Percentiles rank a stretch among this genome's conserved stretches.
Evolutionary conservation across 78 protist genomes (phyloP).

Genomic region (Speleostelium caveatum): DNA sequence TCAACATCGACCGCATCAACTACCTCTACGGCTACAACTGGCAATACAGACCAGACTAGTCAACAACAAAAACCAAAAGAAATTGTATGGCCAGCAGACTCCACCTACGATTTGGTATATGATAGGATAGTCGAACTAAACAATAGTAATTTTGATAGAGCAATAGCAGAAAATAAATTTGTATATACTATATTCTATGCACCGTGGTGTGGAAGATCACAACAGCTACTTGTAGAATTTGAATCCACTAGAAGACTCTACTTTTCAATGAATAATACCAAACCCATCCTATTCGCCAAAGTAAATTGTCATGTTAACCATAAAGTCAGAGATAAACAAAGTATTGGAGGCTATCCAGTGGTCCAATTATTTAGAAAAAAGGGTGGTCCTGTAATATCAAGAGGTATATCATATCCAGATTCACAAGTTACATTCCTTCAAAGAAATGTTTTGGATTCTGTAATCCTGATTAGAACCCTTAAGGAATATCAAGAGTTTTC

Average conservation of each 20-base stretch:
- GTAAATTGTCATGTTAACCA: slow-evolving; percentile 9
- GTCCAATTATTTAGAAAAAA: slow-evolving; percentile 42
- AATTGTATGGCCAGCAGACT: slow-evolving; percentile 11
- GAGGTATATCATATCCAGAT: slow-evolving; percentile 31
- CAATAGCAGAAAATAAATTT: slow-evolving; percentile 30
- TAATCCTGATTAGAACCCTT: neutral
- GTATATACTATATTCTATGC: slow-evolving; percentile 62
- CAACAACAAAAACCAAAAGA: neutral
- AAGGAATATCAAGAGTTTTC: slow-evolving; percentile 5
- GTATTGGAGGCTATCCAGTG: slow-evolving; percentile 61
- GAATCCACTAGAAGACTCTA: slow-evolving; percentile 19
- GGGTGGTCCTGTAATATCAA: slow-evolving; percentile 46
- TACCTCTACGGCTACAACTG: neutral
- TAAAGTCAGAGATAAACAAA: slow-evolving; percentile 28
- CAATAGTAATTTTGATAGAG: slow-evolving; percentile 27
- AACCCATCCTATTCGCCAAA: slow-evolving; percentile 20
- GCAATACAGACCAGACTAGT: neutral
- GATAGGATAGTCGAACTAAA: slow-evolving; percentile 16
- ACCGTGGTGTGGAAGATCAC: slow-evolving; percentile 71
- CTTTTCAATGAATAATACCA: no score
- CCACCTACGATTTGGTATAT: slow-evolving; percentile 6
- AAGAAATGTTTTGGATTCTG: neutral
- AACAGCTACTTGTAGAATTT: slow-evolving; percentile 13
- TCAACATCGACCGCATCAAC: neutral
- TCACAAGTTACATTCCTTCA: slow-evolving; percentile 7